Percentiles rank a stretch among this genome's conserved stretches.
phyloP scores from a whole-genome alignment of 805 yeast species.

The Cyberlindnera petersonii region DNA sequence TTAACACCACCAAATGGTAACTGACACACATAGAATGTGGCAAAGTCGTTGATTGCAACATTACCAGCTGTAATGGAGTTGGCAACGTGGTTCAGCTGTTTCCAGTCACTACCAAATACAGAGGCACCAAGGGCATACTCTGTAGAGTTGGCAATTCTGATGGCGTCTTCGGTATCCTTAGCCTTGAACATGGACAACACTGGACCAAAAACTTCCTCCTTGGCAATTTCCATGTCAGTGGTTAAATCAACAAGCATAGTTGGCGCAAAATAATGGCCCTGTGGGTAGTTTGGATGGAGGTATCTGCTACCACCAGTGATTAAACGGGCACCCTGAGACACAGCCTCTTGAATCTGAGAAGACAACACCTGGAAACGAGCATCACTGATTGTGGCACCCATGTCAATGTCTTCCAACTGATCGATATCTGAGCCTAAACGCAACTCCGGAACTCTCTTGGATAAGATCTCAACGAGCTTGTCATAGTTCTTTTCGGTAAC shows the following conservation, averaged over 20 bases:
- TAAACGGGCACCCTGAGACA: slow-evolving; percentile 73
- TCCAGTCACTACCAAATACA: slow-evolving; percentile 68
- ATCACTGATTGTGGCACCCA: slow-evolving; percentile 93
- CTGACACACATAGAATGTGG: slow-evolving; percentile 92
- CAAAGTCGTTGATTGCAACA: slow-evolving; percentile 96
- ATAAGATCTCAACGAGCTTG: slow-evolving; percentile 50
- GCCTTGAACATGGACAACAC: slow-evolving; percentile 79
- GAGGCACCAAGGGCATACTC: slow-evolving; percentile 91
- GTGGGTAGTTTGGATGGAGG: slow-evolving; percentile 88
- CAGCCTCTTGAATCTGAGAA: slow-evolving; percentile 66
- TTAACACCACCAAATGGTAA: slow-evolving; percentile 94
- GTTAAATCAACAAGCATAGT: slow-evolving; percentile 83
- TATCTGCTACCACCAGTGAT: slow-evolving; percentile 77
- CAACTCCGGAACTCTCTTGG: slow-evolving; percentile 53
- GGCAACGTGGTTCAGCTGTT: slow-evolving; percentile 59
- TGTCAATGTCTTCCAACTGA: slow-evolving; percentile 83
- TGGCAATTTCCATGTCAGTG: slow-evolving; percentile 72
- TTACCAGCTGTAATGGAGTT: slow-evolving; percentile 73
- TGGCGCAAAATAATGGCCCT: slow-evolving; percentile 91
- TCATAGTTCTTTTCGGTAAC: slow-evolving; percentile 71
- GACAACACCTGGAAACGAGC: slow-evolving; percentile 69
- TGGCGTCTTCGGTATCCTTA: slow-evolving; percentile 57
- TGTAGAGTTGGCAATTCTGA: slow-evolving; percentile 75
- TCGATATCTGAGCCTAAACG: slow-evolving; percentile 91
- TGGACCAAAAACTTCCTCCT: slow-evolving; percentile 94